Percentiles rank a stretch among this genome's conserved stretches.
Conservation (phyloP, 164 flowering plant genomes). For the Chimonanthus salicifolius region DNA sequence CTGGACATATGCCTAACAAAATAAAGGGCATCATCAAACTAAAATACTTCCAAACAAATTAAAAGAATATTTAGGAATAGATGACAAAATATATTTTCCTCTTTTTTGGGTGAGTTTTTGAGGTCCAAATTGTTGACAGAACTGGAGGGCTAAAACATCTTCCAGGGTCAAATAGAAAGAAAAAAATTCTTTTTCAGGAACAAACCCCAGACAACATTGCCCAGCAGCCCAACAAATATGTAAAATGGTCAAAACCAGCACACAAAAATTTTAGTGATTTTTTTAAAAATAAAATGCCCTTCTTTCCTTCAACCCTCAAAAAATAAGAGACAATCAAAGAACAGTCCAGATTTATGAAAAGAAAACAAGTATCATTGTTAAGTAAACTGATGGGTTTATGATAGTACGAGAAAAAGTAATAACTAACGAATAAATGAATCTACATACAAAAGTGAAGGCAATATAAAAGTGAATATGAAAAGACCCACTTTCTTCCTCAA, state of each 20-base stretch:
- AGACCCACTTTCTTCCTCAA: conserved; percentile 70
- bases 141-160: no score
- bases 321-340: no score
- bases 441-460: background rate
- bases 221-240: no score
- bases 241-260: no score
- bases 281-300: background rate
- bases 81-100: background rate
- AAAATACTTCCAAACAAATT: background rate
- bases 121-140: no score
- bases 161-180: no score
- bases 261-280: no score
- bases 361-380: no score
- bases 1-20: conserved; percentile 81
- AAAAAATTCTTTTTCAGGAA: no score
- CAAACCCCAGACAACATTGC: no score
- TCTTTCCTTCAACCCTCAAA: background rate
- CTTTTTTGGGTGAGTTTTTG: no score
- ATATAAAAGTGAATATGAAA: background rate
- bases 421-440: background rate
- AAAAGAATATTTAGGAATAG: background rate
- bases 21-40: background rate
- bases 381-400: background rate
- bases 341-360: no score
- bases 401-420: background rate